Base-by-base conservation (phyloP, 2,329 filamentous ascomycete genomes). In the Alternaria postmessia region DNA sequence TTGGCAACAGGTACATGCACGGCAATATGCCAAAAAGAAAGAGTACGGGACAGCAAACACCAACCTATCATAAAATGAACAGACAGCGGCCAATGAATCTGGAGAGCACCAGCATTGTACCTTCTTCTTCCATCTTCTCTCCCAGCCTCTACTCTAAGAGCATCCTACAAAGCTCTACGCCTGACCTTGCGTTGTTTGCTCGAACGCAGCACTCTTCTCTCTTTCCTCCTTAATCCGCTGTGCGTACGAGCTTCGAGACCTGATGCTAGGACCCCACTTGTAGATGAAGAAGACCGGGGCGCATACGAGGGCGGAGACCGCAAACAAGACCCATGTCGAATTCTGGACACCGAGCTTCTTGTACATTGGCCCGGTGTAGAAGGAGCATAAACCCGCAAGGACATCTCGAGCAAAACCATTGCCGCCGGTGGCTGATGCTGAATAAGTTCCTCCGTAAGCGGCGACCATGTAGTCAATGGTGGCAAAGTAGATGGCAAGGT, bases 401-500 rank as follows among this genome's bases (percentile, higher is more conserved):
- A 93, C 88, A 72, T 93, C 91, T 64, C 91, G 84, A 2, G 89
- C 84, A 81, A 90, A 92, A 1, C 90, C 91, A 63, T 93, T 93
- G 14, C 90, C 91, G 42, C 91, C 91, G 0, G 91, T 93, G 0
- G 91, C 91, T 0, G 89, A 92, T 1, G 91, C 90, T 5, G 89
- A 87, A 75, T 91, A 93, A 41, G 63, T 66, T 0, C 87, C 87
- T 0, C 90, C 91, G 66, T 92, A 91, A 0, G 89, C 87, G 42
- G 88, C 88, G 14, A 92, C 86, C 88, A 92, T 92, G 80, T 93
- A 93, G 75, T 93, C 89, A 61, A 92, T 90, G 1, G 90, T 92
- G 0, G 89, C 88, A 85, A 90, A 91, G 78, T 92, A 91, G 57
- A 91, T 91, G 28, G 85, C 80, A 62, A 89, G 90, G 51, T 75